A percentile compares a stretch with the other conserved stretches of the same genome.
Evolutionary conservation across 495 filamentous ascomycete genomes (phyloP).

Genomic region (Penicillium antarcticum): DNA sequence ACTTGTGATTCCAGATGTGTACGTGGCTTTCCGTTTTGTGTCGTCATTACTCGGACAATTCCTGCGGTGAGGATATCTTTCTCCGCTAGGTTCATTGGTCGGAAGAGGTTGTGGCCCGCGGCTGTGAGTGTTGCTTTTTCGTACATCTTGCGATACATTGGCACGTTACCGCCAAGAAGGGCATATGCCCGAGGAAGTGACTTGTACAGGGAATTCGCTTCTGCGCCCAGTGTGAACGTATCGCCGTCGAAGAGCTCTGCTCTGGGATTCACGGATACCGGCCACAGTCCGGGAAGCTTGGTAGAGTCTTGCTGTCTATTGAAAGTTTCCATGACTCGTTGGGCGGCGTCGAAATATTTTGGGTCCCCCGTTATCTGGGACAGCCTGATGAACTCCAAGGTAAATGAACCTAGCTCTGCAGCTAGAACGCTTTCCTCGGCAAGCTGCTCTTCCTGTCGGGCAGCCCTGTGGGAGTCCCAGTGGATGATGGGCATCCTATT

Average conservation of each 20-base stretch:
- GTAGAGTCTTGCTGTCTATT: slow-evolving; percentile 65
- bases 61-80: slow-evolving; percentile 40
- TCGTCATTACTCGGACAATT: slow-evolving; percentile 16
- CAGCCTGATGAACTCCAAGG: slow-evolving; percentile 84
- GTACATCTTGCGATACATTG: slow-evolving; percentile 44
- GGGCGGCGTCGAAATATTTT: slow-evolving; percentile 85
- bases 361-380: slow-evolving; percentile 78
- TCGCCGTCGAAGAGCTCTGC: slow-evolving; percentile 11
- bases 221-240: slow-evolving; percentile 25
- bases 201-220: slow-evolving; percentile 34
- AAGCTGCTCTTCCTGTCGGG: slow-evolving; percentile 18
- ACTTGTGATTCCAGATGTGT: slow-evolving; percentile 30
- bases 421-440: slow-evolving; percentile 36
- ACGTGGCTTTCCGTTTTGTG: slow-evolving; percentile 10
- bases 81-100: slow-evolving; percentile 37
- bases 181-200: slow-evolving; percentile 30
- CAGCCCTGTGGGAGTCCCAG: slow-evolving; percentile 25
- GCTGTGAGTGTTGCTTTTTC: slow-evolving; percentile 28
- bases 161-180: slow-evolving; percentile 28
- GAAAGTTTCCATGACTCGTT: slow-evolving; percentile 73
- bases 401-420: slow-evolving; percentile 77
- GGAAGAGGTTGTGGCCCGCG: slow-evolving; percentile 40
- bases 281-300: slow-evolving; percentile 37
- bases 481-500: slow-evolving; percentile 36
- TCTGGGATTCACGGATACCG: slow-evolving; percentile 23